phyloP scores from a whole-genome alignment of 805 yeast species.

The Yarrowia bubula region DNA sequence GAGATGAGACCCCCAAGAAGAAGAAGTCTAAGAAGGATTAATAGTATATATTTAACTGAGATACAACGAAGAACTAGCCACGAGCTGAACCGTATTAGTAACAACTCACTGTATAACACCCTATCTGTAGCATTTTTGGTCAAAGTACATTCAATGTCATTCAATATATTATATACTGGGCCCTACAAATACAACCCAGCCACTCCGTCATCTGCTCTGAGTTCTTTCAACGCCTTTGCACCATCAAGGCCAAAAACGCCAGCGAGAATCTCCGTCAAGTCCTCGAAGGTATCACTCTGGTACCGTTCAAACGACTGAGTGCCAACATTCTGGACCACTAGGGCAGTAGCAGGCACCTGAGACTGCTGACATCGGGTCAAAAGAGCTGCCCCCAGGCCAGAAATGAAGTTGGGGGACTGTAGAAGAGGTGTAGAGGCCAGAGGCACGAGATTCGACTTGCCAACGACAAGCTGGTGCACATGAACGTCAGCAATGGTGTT shows the following conservation, averaged over 20 bases:
- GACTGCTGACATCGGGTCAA: slow-evolving; percentile 34
- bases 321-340: slow-evolving; percentile 39
- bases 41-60: slow-evolving; percentile 24
- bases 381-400: slow-evolving; percentile 39
- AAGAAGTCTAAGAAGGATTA: slow-evolving; percentile 33
- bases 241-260: neutral
- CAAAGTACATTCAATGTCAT: neutral
- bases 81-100: too few relatives aligned
- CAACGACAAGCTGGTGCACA: neutral
- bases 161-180: neutral
- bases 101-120: too few relatives aligned
- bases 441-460: neutral
- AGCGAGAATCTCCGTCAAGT: neutral
- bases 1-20: slow-evolving; percentile 31
- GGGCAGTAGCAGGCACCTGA: slow-evolving; percentile 33
- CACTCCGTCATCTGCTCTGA: neutral
- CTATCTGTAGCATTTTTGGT: too few relatives aligned
- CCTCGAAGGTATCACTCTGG: slow-evolving; percentile 14
- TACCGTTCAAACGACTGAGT: slow-evolving; percentile 36
- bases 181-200: slow-evolving; percentile 1
- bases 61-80: neutral
- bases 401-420: slow-evolving; percentile 31
- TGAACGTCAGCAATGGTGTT: slow-evolving; percentile 8
- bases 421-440: neutral
- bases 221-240: neutral